Evolutionary conservation across 2,329 filamentous ascomycete species (phyloP).

Genomic region (Botrytis byssoidea): DNA sequence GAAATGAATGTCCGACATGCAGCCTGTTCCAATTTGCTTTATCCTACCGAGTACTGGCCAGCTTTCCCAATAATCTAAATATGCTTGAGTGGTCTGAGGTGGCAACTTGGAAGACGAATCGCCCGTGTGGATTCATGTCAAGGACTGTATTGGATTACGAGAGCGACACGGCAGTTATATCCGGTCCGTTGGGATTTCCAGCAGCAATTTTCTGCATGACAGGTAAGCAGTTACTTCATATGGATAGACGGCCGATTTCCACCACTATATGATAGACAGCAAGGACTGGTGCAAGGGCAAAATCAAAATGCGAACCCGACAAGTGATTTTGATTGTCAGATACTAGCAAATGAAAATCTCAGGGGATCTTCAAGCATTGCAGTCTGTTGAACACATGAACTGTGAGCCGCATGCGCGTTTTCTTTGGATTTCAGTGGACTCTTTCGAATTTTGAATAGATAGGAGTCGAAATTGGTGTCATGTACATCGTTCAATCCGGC

Average conservation of each 20-base stretch:
- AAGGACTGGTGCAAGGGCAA: not conserved
- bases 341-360: not conserved
- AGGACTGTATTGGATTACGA: not conserved
- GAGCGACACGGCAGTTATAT: not conserved
- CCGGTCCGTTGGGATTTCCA: not conserved
- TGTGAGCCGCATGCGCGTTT: not conserved
- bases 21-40: not conserved
- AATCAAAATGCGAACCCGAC: not conserved
- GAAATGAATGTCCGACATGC: not conserved
- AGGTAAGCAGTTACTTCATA: not conserved
- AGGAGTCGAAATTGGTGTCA: conserved; percentile 1
- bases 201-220: not conserved
- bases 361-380: not conserved
- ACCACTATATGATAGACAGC: not conserved
- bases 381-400: not conserved
- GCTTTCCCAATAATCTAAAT: not conserved
- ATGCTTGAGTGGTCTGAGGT: not conserved
- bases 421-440: not conserved
- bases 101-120: not conserved
- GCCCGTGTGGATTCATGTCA: conserved; percentile 3
- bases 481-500: conserved; percentile 6
- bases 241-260: not conserved
- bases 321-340: not conserved
- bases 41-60: not conserved
- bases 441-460: not conserved